Percentiles rank a stretch among this genome's conserved stretches.
Conservation (phyloP, 148 eudicot genomes). For the Camellia granthamiana region DNA sequence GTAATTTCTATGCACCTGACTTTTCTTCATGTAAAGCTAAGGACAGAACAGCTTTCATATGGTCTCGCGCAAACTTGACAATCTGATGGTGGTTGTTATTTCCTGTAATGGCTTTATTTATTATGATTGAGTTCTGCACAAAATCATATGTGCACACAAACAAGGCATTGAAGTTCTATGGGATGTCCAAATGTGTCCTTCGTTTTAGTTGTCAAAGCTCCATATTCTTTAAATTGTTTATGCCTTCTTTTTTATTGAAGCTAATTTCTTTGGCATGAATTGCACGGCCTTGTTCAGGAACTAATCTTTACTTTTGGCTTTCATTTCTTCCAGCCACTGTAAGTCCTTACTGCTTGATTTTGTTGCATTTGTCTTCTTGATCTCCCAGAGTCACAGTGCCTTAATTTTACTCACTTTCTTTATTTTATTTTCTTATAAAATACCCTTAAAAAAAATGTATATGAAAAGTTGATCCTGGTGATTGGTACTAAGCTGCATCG, state of each 20-base stretch:
- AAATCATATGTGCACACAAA: background rate
- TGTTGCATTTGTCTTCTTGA: background rate
- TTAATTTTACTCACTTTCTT: background rate
- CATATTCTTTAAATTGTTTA: background rate
- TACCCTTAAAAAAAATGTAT: background rate
- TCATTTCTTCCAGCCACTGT: constrained; percentile 68
- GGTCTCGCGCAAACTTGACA: background rate
- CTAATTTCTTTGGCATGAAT: background rate
- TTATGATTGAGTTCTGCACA: background rate
- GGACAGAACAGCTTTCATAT: constrained; percentile 1
- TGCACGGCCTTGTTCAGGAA: constrained; percentile 40
- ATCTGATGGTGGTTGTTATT: background rate
- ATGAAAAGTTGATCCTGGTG: constrained; percentile 44
- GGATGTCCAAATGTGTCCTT: background rate
- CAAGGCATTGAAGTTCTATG: background rate
- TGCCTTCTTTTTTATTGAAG: background rate
- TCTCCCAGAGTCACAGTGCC: background rate
- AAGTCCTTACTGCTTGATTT: constrained; percentile 23
- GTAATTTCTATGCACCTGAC: constrained; percentile 32
- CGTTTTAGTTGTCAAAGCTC: background rate
- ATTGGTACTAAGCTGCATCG: constrained; percentile 70
- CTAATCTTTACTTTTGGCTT: constrained; percentile 59
- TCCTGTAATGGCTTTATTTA: background rate
- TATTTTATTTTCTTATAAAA: too few species aligned
- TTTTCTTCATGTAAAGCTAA: background rate